Evolutionary conservation across 208 protist genomes (phyloP), one percentile per base, ranked within the genome.

Genomic region (Zelonia costaricensis): DNA sequence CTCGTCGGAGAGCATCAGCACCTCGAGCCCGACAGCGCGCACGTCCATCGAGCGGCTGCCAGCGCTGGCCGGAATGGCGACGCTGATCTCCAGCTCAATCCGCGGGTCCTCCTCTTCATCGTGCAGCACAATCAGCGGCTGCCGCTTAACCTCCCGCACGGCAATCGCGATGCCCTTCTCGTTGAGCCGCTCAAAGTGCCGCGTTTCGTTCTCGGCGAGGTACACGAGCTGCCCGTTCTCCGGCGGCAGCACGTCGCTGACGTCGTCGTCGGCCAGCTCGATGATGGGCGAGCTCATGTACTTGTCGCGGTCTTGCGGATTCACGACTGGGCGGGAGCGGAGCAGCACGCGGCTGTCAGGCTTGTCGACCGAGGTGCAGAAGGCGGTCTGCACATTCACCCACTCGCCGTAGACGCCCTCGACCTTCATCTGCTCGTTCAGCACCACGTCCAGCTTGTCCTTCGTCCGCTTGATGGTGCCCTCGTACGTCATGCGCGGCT

Each of bases 181-280:
- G 54, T 84, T 87, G 0, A 78, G 47, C 7, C 65, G 63, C 71
- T 96, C 91, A 47, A 85, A 93, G 42, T 80, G 82, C 10, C 83
- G 79, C 15, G 80, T 83, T 53, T 88, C 82, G 60, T 94, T 92
- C 62, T 96, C 86, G 22, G 81, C 88, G n/a, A 94, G 72, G 71
- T 96, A 96, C 13, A 94, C 68, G n/a, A 96, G 66, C 69, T 96
- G 86, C 9, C 91, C 91, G n/a, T 85, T 75, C 52, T 93, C 91
- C 1, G 91, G 62, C 20, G 91, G 85, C 49, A 96, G 69, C 33
- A 91, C 87, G 61, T 92, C 87, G 3, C 54, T 75, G 13, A 96
- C 87, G 57, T 96, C 91, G 63, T 93, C 91, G 20, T 87, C 68
- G 10, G 68, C 56, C 8, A 96, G 69, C 54, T 91, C 74, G 48